Base-by-base conservation (phyloP, 2,329 filamentous ascomycete genomes). In the Colletotrichum abscissum region DNA sequence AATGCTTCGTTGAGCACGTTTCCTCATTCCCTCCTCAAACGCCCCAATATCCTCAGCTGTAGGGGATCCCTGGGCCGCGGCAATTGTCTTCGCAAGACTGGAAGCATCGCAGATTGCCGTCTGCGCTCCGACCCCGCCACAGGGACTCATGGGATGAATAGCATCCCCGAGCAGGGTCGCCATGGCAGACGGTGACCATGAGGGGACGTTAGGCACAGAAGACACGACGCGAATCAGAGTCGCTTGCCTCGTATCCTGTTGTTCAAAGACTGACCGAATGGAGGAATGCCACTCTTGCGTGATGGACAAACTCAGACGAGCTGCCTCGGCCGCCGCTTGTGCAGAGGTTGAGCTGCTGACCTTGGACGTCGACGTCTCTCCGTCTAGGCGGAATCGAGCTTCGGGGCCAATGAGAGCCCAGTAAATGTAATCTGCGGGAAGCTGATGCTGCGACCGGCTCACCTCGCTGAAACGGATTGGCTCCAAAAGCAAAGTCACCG, bases 171-270 rank as follows among this genome's bases (percentile, higher is more conserved):
- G 88, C 0, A 90, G 83, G 0, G 89, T 91, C 11, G 91, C 88
- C 0, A 90, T 84, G 0, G 87, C 85, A 66, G 90, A 86, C 57
- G 90, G 92, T 9, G 81, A 76, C 91, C 91, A 92, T 57, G 88
- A 84, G 0, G 91, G 90, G 0, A 92, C 88, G 1, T 90, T 90
- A 0, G 90, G 90, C 0, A 85, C 87, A 0, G 89, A 91, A 75
- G 89, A 92, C 2, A 90, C 92, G 60, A 92, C 92, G 76, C 91
- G 92, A 89, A 90, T 92, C 75, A 92, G 92, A 0, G 91, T 90
- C 0, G 90, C 88, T 75, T 92, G 88, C 0, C 80, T 75, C 68
- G 86, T 87, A 5, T 82, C 78, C 88, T 92, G 91, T 46, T 90
- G 76, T 6, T 91, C 88, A 72, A 92, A 88, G 0, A 92, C 79